Evolutionary conservation across 495 filamentous ascomycete species (phyloP).

Genomic region (Aspergillus heteromorphus): DNA sequence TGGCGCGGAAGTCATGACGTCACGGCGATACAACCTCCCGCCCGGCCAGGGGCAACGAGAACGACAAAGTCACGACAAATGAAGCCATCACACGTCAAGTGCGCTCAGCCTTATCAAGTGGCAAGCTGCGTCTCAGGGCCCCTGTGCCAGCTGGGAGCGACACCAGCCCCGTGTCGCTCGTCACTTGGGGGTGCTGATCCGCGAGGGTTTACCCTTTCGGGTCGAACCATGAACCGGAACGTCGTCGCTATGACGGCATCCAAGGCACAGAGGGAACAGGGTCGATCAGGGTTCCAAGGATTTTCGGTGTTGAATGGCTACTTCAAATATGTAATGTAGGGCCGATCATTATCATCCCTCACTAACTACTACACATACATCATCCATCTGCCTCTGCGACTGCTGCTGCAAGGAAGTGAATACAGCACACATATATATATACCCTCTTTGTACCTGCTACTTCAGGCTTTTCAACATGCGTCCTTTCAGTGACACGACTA

Average conservation of each 20-base stretch:
- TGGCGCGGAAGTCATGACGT: no score
- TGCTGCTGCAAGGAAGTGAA: no score
- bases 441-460: no score
- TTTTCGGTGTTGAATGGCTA: background rate
- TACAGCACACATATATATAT: no score
- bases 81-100: background rate
- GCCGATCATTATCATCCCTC: no score
- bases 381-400: no score
- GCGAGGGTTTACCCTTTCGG: conserved; percentile 3
- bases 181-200: no score
- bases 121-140: no score
- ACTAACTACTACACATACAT: no score
- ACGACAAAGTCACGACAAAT: background rate
- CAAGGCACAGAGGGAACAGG: conserved; percentile 2
- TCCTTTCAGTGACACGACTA: background rate
- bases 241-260: conserved; percentile 20
- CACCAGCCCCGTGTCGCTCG: background rate
- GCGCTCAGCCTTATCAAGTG: background rate
- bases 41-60: background rate
- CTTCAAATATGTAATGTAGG: no score
- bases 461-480: no score
- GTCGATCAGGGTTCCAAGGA: background rate
- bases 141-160: background rate
- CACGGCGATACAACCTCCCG: no score
- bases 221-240: conserved; percentile 10